Evolutionary conservation across 306 rosid genomes (phyloP), one percentile per base, ranked within the genome.

Genomic region (Cucumis hystrix): DNA sequence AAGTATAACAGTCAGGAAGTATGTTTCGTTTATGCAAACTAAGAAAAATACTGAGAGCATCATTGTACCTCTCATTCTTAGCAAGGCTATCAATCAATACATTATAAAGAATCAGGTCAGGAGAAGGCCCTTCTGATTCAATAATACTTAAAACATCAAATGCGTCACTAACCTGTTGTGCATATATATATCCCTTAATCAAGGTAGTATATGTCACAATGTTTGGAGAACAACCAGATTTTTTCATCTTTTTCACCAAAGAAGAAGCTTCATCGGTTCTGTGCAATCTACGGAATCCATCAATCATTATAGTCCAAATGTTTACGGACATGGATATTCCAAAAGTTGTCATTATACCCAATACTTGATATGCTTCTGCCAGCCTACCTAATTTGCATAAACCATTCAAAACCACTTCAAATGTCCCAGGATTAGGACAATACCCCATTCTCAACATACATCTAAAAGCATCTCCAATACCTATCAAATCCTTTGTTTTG

Each of bases 121-220:
- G 89, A 41, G 75, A 14, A 60, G 73, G 59, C 3, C 89, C 91
- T 58, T 55, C 63, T 18, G 82, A 86, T 80, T 74, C 67, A 86
- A 89, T 85, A 43, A 35, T 47, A 63, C 73, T 77, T 56, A 87
- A 66, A 76, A 91, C 58, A 67, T 54, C 74, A 49, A 81, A 76
- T 15, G 90, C 96, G 67, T 74, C 83, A 35, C 23, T 23, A 64
- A 86, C 78, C 90, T 69, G 76, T 16, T 77, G 70, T 47, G 90
- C 77, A 78, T 87, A 78, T 82, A 89, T 76, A 64, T 82, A 80
- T 67, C 89, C 91, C 84, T 86, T 91, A 56, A 91, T 41, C 79
- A 91, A 82, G n/a, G 77, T 55, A 5, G 96, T 91, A 86, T 86
- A 89, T 0, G 93, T 89, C 25, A 89, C 89, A 79, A 86, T 78